Evolutionary conservation across 768 basidiomycete species (phyloP).

Genomic region (Mycena vulgaris): DNA sequence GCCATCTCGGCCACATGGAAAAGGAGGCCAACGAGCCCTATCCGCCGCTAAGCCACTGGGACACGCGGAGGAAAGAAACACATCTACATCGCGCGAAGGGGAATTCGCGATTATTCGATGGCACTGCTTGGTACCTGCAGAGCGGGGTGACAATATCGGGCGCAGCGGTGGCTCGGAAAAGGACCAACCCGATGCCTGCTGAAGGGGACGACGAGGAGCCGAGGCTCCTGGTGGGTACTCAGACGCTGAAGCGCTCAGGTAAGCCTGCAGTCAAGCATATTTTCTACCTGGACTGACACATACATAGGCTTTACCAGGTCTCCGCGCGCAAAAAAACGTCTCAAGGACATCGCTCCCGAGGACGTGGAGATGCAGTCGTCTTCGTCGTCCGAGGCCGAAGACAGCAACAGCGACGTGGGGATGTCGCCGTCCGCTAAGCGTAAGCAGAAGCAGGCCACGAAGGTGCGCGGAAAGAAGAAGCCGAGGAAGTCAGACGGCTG

Average conservation of each 20-base stretch:
- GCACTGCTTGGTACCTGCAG: slow-evolving; percentile 25
- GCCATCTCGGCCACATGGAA: too few species aligned
- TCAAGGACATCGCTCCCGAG: too few species aligned
- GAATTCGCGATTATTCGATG: slow-evolving; percentile 20
- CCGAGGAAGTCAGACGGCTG: slow-evolving; percentile 24
- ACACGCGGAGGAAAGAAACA: too few species aligned
- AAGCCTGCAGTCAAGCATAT: neutral
- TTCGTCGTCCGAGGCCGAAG: too few species aligned
- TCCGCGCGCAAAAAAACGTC: neutral
- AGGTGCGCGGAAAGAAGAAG: neutral
- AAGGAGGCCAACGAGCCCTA: too few species aligned
- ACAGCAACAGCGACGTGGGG: neutral
- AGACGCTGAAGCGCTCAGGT: slow-evolving; percentile 15
- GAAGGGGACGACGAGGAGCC: neutral
- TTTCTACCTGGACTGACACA: neutral
- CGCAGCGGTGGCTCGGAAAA: neutral
- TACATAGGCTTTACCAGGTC: too few species aligned
- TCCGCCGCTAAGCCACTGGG: too few species aligned
- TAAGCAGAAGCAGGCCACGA: neutral
- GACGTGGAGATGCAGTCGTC: too few species aligned
- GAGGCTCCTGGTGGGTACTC: slow-evolving; percentile 14
- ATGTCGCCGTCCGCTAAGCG: neutral
- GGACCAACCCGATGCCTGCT: neutral
- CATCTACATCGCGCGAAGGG: slow-evolving; percentile 23
- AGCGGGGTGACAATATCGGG: neutral